Base-by-base conservation (phyloP, 2,329 filamentous ascomycete genomes). In the Clarireedia homoeocarpa region DNA sequence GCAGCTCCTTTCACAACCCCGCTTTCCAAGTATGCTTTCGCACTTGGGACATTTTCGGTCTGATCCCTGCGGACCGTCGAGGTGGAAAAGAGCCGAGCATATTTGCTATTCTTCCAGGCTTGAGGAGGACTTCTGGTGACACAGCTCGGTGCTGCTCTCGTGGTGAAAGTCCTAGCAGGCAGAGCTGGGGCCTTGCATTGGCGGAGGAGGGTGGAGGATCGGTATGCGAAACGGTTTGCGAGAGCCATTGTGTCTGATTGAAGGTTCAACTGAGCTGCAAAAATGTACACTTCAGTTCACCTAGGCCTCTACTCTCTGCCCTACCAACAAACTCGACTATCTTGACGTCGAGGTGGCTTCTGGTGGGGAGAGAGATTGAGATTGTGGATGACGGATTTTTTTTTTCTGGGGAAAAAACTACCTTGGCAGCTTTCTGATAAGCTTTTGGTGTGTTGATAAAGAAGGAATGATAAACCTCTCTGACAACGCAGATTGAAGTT, bases 21-120 rank as follows among this genome's bases (percentile, higher is more conserved):
- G 74, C 89, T 95, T 70, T 90, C 84, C 66, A 96, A 78, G 73
- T 96, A 96, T 60, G 91, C 89, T 74, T 91, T 85, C 53, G 91
- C 82, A 69, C 87, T 89, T 55, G 91, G 89, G 52, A 89, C 86
- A 62, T 84, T 77, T 72, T 94, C 82, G 48, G 79, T 74, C 54
- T 68, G 62, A 45, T 66, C 58, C 48, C 48, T 59, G 42, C 54
- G 58, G 39, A 64, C 48, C 5, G 57, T 55, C 10, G 64, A 67
- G 62, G 59, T 67, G 12, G 68, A 67, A 57, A 70, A 69, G 38
- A 65, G 62, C 46, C 67, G 64, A 45, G 63, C 58, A 52, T 59
- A 63, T 56, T 61, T 58, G 38, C 57, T 52, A 48, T 55, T 63
- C 53, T 67, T 69, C 39, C 57, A 60, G 44, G 61, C 53, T 23